Evolutionary conservation across 108 stramenopile genomes (phyloP), one percentile per base, ranked within the genome.

Genomic region (Pseudonitzschia multistriata): DNA sequence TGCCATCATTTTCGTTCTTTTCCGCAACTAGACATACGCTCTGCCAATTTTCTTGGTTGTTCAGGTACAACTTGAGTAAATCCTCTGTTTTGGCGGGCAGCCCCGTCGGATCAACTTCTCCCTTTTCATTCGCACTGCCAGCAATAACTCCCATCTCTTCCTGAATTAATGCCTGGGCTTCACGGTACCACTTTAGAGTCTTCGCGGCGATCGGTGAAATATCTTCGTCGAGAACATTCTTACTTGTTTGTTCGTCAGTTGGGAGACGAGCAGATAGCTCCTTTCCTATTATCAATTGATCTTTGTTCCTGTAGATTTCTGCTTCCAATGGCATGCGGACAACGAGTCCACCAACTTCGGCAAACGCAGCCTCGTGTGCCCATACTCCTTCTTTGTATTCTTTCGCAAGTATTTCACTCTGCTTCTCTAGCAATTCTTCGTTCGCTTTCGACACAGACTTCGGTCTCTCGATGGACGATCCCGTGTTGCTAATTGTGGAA

Each of bases 291-390:
- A 6, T 2, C 5, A 33, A 5, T 21, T 59, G 0, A 33, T 59
- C 57, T 59, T 59, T 59, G 57, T 59, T 59, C 7, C 35, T 59
- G 36, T 59, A 59, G 29, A 35, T 59, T 59, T 59, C 57, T 4
- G 34, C 34, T 35, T 59, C 57, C 27, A 93, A 73, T 30, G 92
- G 92, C 76, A 93, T 73, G 7, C 92, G 85, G 28, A 79, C 73
- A 13, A 93, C 66, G 25, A 93, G 55, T n/a, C 92, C 92, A 7
- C 92, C 89, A n/a, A 93, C 81, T 78, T 92, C 88, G 15, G 91
- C 83, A 64, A 82, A 27, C 6, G 87, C 40, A 19, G 78, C 78
- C 54, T 81, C 79, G 52, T 91, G 89, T 5, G 89, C 89, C 89
- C 89, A 91, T 34, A 83, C 81, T 13, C 79, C 83, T 3, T 47